Percentiles rank a stretch among this genome's conserved stretches.
These are phyloP conservation scores for Aurinia saxatilis DNA, from an alignment of 345 rosid genomes.

Conservation along the genomic window DNA sequence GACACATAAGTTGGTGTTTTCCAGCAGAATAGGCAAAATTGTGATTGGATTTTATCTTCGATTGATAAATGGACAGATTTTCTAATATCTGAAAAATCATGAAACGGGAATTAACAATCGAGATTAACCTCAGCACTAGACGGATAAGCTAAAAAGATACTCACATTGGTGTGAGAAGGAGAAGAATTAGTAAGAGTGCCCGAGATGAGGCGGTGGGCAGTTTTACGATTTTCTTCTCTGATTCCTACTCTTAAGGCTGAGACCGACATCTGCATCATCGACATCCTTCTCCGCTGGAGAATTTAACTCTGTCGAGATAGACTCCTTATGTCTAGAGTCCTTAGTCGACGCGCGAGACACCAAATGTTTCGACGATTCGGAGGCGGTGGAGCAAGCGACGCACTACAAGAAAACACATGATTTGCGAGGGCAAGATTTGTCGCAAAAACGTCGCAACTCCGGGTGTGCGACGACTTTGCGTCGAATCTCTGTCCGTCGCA, in stretches of 20 bases:
- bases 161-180: conserved; percentile 79
- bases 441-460: no score
- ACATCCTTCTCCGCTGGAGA: no score
- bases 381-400: conserved; percentile 77
- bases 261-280: conserved; percentile 7
- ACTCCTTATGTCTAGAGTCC: no score
- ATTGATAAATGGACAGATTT: conserved; percentile 51
- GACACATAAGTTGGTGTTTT: no score
- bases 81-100: conserved; percentile 48
- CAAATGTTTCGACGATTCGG: conserved; percentile 49
- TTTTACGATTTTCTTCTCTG: conserved; percentile 45
- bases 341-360: conserved; percentile 28
- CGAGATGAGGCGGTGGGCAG: conserved; percentile 73
- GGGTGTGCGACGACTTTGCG: no score
- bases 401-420: no score
- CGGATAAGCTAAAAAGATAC: background rate
- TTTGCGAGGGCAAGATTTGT: no score
- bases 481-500: no score
- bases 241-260: conserved; percentile 24
- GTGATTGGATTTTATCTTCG: conserved; percentile 67
- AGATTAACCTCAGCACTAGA: background rate
- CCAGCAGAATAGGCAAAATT: conserved; percentile 70
- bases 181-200: conserved; percentile 88
- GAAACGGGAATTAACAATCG: background rate
- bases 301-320: conserved; percentile 26